Conservation (phyloP, 139 green algal species). For the Asterochloris erici region DNA sequence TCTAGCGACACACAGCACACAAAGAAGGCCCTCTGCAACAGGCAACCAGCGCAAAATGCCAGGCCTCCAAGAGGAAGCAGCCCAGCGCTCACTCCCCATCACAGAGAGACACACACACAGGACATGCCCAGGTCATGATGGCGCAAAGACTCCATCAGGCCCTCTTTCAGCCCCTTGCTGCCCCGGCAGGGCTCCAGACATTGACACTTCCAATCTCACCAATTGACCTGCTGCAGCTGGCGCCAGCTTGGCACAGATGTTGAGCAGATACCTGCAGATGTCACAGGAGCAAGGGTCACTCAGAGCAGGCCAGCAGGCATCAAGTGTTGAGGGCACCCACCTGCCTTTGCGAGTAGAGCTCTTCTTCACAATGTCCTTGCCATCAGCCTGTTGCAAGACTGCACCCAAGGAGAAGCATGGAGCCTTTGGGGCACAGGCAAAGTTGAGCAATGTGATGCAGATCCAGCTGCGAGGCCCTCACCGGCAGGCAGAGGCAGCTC, state of each 20-base stretch:
- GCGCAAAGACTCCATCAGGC: no score
- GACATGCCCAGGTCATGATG: no score
- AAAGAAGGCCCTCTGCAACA: no score
- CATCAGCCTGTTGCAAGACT: conserved; percentile 65
- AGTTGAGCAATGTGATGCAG: no score
- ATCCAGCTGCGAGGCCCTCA: background rate
- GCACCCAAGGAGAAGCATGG: conserved; percentile 14
- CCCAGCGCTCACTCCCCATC: no score
- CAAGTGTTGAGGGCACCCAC: conserved; percentile 18
- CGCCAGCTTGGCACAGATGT: conserved; percentile 18
- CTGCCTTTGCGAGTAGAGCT: conserved; percentile 60
- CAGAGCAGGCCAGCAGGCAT: background rate
- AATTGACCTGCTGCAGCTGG: conserved; percentile 16
- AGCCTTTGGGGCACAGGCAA: background rate
- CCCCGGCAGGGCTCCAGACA: no score
- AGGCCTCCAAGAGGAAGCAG: no score
- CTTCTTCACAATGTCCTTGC: conserved; percentile 87
- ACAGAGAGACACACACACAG: no score
- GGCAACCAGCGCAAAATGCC: no score
- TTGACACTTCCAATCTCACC: background rate
- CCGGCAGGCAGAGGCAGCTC: background rate
- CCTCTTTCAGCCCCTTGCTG: no score
- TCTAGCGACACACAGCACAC: no score
- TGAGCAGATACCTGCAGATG: conserved; percentile 23
- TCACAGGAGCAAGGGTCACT: background rate